Evolutionary conservation across 176 grass and related monocot genomes (phyloP), one percentile per base, ranked within the genome.

Genomic region (Phyllostachys edulis): DNA sequence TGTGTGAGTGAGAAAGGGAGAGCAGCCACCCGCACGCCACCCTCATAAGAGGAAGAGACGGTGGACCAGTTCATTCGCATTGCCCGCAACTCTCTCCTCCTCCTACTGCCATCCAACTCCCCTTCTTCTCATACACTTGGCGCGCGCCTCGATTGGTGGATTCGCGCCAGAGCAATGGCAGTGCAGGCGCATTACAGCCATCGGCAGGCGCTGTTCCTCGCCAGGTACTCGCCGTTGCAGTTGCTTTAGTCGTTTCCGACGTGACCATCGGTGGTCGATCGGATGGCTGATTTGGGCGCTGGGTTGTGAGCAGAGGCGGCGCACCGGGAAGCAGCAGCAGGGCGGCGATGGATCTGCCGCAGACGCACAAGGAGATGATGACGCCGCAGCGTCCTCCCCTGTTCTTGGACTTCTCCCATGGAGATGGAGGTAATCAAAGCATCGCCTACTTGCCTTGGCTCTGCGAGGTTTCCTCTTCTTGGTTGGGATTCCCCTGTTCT

Each of bases 31-130:
- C 61, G 44, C 40, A 52, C 32, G 68, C 49, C 54, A 81, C 55
- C 54, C 71, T 68, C 67, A 69, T 90, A 90, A 84, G 88, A 41
- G n/a, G 78, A 73, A 39, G 78, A n/a, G 87, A 71, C 87, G 82
- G 88, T 89, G 75, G 85, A 90, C 76, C 89, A 90, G 80, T 84
- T 87, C 75, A 57, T 73, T 87, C 80, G 89, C 75, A 23, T 74
- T 84, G 77, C 77, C 89, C 89, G 85, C 80, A 78, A 63, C 80
- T 84, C 80, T 90, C 88, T 40, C 39, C 39, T 40, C 78, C 49
- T 63, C 29, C 77, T 29, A 6, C 82, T 51, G 52, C 63, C 64
- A 46, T 27, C 88, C 78, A n/a, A 66, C 84, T 23, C 29, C 51
- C 24, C 61, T 5, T 38, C 66, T 1, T 21, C 21, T 8, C 76